These are phyloP conservation scores for Cenococcum geophilum DNA, from an alignment of 495 filamentous ascomycete species.

Conservation along the genomic window DNA sequence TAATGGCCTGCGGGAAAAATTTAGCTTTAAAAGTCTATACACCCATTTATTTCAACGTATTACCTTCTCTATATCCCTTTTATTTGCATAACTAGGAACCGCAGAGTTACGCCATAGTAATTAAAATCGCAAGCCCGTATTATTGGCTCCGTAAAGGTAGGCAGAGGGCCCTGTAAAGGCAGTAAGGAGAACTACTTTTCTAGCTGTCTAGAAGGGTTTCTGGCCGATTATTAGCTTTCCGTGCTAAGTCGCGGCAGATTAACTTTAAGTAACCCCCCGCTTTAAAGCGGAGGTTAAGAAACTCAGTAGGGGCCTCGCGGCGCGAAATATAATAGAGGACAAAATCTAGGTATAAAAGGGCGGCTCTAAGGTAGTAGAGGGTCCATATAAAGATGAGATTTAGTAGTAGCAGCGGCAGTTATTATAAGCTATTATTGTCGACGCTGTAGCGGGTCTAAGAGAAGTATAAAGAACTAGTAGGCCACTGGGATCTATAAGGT, in stretches of 20 bases:
- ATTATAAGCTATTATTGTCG: too few relatives aligned
- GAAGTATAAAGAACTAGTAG: too few relatives aligned
- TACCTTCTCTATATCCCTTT: conserved; percentile 37
- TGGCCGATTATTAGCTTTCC: conserved; percentile 3
- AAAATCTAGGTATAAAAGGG: too few relatives aligned
- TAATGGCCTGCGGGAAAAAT: conserved; percentile 35
- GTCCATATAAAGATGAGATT: background rate
- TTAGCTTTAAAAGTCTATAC: conserved; percentile 12
- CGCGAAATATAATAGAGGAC: too few relatives aligned
- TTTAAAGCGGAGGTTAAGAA: too few relatives aligned
- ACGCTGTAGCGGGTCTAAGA: too few relatives aligned
- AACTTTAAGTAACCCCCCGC: conserved; percentile 11
- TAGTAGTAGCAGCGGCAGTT: conserved; percentile 14
- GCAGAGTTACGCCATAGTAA: conserved; percentile 13
- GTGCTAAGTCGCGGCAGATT: conserved; percentile 22
- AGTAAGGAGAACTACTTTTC: conserved; percentile 32
- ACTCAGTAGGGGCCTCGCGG: too few relatives aligned
- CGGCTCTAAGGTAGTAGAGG: conserved; percentile 10
- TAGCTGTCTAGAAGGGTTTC: too few relatives aligned
- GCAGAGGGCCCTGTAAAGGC: conserved; percentile 35
- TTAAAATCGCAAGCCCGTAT: conserved; percentile 12
- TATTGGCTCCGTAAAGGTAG: conserved; percentile 35
- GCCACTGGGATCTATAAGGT: too few relatives aligned
- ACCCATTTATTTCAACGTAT: background rate
- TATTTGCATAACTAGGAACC: too few relatives aligned